Percentiles rank a stretch among this genome's conserved stretches.
Conservation (phyloP, 1,284 basidiomycete genomes). For the Veloboletus limbatus region DNA sequence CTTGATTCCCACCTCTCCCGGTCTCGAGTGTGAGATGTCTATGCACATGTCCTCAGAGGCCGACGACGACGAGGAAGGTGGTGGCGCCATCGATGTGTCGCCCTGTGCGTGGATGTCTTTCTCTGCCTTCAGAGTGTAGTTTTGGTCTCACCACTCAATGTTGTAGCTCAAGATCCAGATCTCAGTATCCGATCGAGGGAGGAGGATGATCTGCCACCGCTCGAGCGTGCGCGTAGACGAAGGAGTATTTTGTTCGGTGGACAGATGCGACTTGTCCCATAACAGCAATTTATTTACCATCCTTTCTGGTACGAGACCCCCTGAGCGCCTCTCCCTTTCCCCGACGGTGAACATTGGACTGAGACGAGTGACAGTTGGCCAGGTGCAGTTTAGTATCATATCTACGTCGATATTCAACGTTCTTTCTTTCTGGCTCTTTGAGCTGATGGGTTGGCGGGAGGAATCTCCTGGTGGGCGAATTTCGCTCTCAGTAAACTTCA, state of each 20-base stretch:
- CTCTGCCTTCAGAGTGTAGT: not conserved
- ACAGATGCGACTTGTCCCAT: conserved; percentile 24
- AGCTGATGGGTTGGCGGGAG: no score
- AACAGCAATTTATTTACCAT: not conserved
- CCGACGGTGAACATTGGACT: not conserved
- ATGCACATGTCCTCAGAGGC: conserved; percentile 28
- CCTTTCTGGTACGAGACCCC: not conserved
- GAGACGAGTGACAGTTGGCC: no score
- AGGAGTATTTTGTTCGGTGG: conserved; percentile 30
- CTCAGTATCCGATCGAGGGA: conserved; percentile 34
- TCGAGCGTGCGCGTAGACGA: conserved; percentile 52
- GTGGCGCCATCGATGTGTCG: conserved; percentile 39
- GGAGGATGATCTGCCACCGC: conserved; percentile 52
- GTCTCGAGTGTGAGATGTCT: conserved; percentile 24
- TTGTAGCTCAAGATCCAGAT: conserved; percentile 30
- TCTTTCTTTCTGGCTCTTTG: not conserved
- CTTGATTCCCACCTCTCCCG: conserved; percentile 36
- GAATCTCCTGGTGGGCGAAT: not conserved
- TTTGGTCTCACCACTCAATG: conserved; percentile 2
- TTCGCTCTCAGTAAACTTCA: not conserved
- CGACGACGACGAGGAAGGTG: conserved; percentile 30
- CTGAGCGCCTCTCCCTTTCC: not conserved
- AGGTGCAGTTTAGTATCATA: conserved; percentile 4
- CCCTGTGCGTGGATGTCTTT: conserved; percentile 40
- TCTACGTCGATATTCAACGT: not conserved